Evolutionary conservation across 345 rosid genomes (phyloP).

Genomic region (Citrus reticulata): DNA sequence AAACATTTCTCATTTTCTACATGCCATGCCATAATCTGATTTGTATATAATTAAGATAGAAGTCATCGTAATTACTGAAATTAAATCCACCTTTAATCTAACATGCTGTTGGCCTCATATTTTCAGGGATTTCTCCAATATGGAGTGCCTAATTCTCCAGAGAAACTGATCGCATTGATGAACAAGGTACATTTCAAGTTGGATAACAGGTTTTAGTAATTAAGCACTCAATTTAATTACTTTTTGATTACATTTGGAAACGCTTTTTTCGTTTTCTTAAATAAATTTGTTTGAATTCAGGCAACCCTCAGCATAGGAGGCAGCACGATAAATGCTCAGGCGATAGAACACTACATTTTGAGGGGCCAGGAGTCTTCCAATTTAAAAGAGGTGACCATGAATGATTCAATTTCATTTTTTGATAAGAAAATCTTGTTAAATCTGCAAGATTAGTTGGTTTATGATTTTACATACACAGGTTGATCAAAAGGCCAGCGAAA

Average conservation of each 20-base stretch:
- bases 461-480: slow-evolving; percentile 8
- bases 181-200: slow-evolving; percentile 47
- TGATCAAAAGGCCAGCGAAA: slow-evolving; percentile 30
- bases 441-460: background rate
- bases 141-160: slow-evolving; percentile 79
- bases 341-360: slow-evolving; percentile 74
- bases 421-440: background rate
- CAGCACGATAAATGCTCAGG: slow-evolving; percentile 70
- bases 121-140: slow-evolving; percentile 82
- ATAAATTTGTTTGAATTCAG: slow-evolving; percentile 29
- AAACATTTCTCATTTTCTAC: no score
- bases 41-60: background rate
- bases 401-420: background rate
- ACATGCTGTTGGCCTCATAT: background rate
- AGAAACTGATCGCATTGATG: slow-evolving; percentile 53
- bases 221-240: background rate
- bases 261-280: background rate
- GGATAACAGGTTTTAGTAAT: background rate
- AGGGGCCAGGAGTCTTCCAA: slow-evolving; percentile 51
- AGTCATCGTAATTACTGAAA: no score
- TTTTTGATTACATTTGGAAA: background rate
- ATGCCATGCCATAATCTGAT: background rate
- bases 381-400: slow-evolving; percentile 38
- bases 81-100: background rate
- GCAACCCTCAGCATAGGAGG: slow-evolving; percentile 84